Percentiles rank a stretch among this genome's conserved stretches.
phyloP scores from a whole-genome alignment of 306 rosid genomes.

The Arachis stenosperma region DNA sequence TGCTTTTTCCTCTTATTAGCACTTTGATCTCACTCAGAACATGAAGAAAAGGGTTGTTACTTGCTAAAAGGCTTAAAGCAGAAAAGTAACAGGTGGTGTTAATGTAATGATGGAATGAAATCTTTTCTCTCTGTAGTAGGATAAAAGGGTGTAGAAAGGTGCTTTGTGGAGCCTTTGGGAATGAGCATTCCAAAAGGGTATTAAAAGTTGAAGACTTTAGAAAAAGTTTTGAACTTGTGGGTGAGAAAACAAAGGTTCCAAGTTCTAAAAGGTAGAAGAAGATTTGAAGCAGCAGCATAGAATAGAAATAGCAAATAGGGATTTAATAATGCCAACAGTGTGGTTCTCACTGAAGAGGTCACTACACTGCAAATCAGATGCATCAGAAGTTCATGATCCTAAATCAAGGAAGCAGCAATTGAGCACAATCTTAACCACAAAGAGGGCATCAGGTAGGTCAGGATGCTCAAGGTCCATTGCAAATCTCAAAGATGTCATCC shows the following conservation, averaged over 20 bases:
- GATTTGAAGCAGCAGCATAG: no score
- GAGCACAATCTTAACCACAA: slow-evolving; percentile 66
- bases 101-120: neutral
- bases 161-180: slow-evolving; percentile 33
- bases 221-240: slow-evolving; percentile 8
- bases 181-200: slow-evolving; percentile 23
- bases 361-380: slow-evolving; percentile 84
- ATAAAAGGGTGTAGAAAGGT: slow-evolving; percentile 21
- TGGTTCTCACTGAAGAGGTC: slow-evolving; percentile 89
- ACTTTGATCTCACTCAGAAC: neutral
- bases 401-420: slow-evolving; percentile 69
- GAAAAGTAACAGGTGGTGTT: slow-evolving; percentile 28
- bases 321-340: slow-evolving; percentile 77
- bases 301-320: neutral
- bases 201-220: neutral
- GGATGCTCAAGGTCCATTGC: slow-evolving; percentile 94
- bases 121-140: slow-evolving; percentile 15
- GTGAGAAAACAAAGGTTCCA: neutral
- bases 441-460: slow-evolving; percentile 66
- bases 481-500: slow-evolving; percentile 90
- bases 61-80: slow-evolving; percentile 21
- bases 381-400: slow-evolving; percentile 85
- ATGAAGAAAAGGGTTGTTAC: slow-evolving; percentile 12
- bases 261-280: no score
- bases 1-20: neutral